Evolutionary conservation across 192 early-diverging fungal species (phyloP).

Genomic region (Jimgerdemannia flammicorona): DNA sequence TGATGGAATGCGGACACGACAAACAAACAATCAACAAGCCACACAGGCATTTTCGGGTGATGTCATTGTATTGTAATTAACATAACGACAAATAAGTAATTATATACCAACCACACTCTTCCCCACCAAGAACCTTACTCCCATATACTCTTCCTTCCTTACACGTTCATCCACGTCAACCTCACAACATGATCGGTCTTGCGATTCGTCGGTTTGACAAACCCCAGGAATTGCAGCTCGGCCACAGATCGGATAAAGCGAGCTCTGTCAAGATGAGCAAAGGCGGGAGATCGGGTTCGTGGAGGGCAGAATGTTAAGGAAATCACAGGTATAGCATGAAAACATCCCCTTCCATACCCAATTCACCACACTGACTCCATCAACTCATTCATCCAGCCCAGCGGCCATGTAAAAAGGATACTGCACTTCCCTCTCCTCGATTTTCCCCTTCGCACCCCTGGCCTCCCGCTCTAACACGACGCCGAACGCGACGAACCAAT

Average conservation of each 20-base stretch:
- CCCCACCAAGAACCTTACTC: too few relatives aligned
- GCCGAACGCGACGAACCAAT: constrained; percentile 86
- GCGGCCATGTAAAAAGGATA: constrained; percentile 24
- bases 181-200: constrained; percentile 94
- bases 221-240: constrained; percentile 87
- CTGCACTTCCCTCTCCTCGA: constrained; percentile 58
- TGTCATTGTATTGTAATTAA: too few relatives aligned
- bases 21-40: background rate
- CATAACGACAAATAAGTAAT: too few relatives aligned
- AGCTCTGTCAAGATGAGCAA: constrained; percentile 39
- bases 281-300: too few relatives aligned
- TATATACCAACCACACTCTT: too few relatives aligned
- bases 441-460: constrained; percentile 6
- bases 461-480: constrained; percentile 68
- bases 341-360: too few relatives aligned
- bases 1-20: too few relatives aligned
- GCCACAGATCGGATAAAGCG: constrained; percentile 83
- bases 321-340: too few relatives aligned
- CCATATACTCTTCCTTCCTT: background rate
- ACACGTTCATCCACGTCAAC: constrained; percentile 60
- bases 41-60: background rate
- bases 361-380: background rate
- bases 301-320: too few relatives aligned
- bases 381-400: background rate
- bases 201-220: constrained; percentile 81